Percentiles rank a stretch among this genome's conserved stretches.
Conservation (phyloP, 208 protist species). For the Trypanosoma melophagium region DNA sequence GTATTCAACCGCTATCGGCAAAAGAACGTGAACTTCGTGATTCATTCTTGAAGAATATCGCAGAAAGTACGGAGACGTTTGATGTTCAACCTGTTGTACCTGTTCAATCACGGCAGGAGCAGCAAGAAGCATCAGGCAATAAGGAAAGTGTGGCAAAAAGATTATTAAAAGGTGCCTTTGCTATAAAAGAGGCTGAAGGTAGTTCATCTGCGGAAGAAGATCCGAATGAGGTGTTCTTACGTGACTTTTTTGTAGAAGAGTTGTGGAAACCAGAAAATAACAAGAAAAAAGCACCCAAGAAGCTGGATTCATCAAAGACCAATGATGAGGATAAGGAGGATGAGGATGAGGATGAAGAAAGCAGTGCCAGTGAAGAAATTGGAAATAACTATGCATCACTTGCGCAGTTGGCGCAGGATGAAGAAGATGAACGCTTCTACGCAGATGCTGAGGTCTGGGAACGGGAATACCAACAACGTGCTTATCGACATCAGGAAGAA, state of each 20-base stretch:
- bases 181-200: constrained; percentile 14
- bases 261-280: constrained; percentile 53
- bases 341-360: constrained; percentile 27
- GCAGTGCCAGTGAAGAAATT: constrained; percentile 25
- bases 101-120: not conserved
- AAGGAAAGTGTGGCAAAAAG: constrained; percentile 12
- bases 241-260: constrained; percentile 77
- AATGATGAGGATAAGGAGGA: not conserved
- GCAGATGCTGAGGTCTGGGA: constrained; percentile 84
- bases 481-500: constrained; percentile 85
- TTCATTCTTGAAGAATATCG: constrained; percentile 67
- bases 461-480: constrained; percentile 78
- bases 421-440: constrained; percentile 85
- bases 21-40: constrained; percentile 64
- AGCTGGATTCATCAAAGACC: constrained; percentile 9
- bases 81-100: constrained; percentile 22
- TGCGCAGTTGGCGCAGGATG: constrained; percentile 67
- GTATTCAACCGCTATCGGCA: constrained; percentile 58
- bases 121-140: constrained; percentile 1
- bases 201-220: constrained; percentile 1
- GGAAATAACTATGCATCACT: constrained; percentile 46
- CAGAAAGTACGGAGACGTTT: constrained; percentile 55
- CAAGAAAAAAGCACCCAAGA: constrained; percentile 2
- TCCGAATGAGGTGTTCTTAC: constrained; percentile 56
- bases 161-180: constrained; percentile 24